Evolutionary conservation across 768 basidiomycete genomes (phyloP).

Genomic region (Suillus luteus): DNA sequence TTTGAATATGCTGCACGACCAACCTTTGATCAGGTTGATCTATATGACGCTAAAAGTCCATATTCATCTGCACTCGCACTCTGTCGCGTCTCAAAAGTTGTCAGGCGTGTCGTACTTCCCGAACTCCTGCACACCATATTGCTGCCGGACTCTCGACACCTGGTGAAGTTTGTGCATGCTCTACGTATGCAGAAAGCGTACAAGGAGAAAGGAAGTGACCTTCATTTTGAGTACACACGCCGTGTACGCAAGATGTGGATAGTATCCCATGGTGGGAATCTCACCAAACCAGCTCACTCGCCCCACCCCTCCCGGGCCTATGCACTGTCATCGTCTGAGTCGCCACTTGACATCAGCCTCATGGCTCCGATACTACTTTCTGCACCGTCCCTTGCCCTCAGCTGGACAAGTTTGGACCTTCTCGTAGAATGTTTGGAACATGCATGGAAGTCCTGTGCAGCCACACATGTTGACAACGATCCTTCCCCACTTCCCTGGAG

Average conservation of each 20-base stretch:
- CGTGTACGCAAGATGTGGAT: conserved; percentile 40
- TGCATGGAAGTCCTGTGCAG: conserved; percentile 5
- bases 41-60: conserved; percentile 6
- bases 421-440: conserved; percentile 35
- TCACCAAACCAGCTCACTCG: conserved; percentile 2
- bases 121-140: conserved; percentile 42
- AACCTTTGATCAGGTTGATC: conserved; percentile 10
- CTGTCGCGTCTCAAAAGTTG: conserved; percentile 34
- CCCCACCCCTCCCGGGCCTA: not conserved
- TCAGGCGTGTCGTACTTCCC: conserved; percentile 41
- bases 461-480: not conserved
- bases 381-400: conserved; percentile 32
- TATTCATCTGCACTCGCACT: conserved; percentile 34
- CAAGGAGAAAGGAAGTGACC: conserved; percentile 16
- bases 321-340: not conserved
- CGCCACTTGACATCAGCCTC: conserved; percentile 23
- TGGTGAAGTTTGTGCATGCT: conserved; percentile 32
- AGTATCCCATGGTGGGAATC: conserved; percentile 9
- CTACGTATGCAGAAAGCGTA: conserved; percentile 31
- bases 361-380: conserved; percentile 14
- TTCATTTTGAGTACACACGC: conserved; percentile 35
- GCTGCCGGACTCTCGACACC: conserved; percentile 19
- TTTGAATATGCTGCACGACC: conserved; percentile 34
- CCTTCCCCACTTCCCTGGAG: conserved; percentile 31
- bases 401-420: conserved; percentile 34